phyloP scores from a whole-genome alignment of 805 yeast genomes.

The Wickerhamomyces queroliae region DNA sequence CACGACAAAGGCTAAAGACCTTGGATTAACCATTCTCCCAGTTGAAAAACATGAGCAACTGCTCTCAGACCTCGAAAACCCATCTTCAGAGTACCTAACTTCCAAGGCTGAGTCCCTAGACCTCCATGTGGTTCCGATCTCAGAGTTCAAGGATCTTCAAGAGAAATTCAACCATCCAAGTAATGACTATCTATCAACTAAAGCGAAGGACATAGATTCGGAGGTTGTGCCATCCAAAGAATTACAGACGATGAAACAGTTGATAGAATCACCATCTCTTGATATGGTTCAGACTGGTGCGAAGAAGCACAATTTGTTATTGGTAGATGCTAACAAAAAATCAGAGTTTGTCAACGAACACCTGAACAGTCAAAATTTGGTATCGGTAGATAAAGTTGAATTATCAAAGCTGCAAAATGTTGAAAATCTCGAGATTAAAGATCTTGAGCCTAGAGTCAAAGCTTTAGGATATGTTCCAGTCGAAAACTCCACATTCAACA shows the following conservation, averaged over 20 bases:
- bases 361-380: not conserved
- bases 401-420: slow-evolving; percentile 6
- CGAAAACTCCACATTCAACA: slow-evolving; percentile 5
- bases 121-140: not conserved
- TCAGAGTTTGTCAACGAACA: not conserved
- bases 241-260: not conserved
- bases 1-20: slow-evolving; percentile 1
- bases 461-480: slow-evolving; percentile 10
- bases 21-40: slow-evolving; percentile 5
- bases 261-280: not conserved
- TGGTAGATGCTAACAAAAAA: not conserved
- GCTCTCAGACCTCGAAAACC: not conserved
- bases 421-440: slow-evolving; percentile 5
- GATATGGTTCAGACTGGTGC: not conserved
- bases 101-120: not conserved
- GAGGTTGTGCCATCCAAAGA: not conserved
- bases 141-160: not conserved
- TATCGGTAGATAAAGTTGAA: not conserved
- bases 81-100: not conserved
- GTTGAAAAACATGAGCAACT: not conserved
- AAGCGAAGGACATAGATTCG: not conserved
- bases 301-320: not conserved
- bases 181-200: not conserved
- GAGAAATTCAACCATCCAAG: no score
- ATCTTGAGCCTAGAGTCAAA: not conserved